Percentiles rank a stretch among this genome's conserved stretches.
These are phyloP conservation scores for Sphagnum fallax DNA, from an alignment of 228 moss, liverwort and hornwort genomes.

Conservation along the genomic window DNA sequence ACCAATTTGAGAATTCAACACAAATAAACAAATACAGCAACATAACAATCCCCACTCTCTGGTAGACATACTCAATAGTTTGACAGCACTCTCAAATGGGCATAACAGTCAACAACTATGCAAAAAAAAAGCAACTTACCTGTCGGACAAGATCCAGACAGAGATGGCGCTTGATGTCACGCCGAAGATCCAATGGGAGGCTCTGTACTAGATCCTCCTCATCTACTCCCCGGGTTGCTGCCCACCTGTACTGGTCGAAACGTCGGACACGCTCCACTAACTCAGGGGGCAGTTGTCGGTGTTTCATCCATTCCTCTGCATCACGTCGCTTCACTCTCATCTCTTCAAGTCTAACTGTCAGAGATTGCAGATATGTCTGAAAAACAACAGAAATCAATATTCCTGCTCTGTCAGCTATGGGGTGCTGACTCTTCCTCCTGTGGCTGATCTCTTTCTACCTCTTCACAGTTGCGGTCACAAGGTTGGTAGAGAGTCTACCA, in stretches of 20 bases:
- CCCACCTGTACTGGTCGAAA: slow-evolving; percentile 89
- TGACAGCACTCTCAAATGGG: too few species aligned
- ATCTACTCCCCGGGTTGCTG: slow-evolving; percentile 70
- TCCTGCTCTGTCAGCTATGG: too few species aligned
- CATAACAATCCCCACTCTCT: too few species aligned
- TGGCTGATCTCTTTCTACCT: too few species aligned
- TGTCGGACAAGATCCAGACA: slow-evolving; percentile 73
- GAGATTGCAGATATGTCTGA: slow-evolving; percentile 80
- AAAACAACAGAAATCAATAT: not conserved
- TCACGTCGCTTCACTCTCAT: slow-evolving; percentile 89
- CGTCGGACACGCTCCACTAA: slow-evolving; percentile 63
- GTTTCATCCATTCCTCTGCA: slow-evolving; percentile 84
- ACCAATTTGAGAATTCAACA: too few species aligned
- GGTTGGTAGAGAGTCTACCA: too few species aligned
- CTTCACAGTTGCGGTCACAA: too few species aligned
- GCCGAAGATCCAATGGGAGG: slow-evolving; percentile 75
- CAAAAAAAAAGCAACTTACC: slow-evolving; percentile 9
- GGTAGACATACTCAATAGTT: too few species aligned
- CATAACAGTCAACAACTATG: too few species aligned
- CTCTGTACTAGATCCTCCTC: slow-evolving; percentile 66
- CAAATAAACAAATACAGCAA: too few species aligned
- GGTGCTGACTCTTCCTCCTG: too few species aligned
- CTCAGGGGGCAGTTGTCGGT: slow-evolving; percentile 62
- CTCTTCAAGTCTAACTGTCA: slow-evolving; percentile 80
- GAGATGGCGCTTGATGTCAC: slow-evolving; percentile 89